Evolutionary conservation across 1,139 yeast species (phyloP).

Genomic region (Entelexis paramagnoliae): DNA sequence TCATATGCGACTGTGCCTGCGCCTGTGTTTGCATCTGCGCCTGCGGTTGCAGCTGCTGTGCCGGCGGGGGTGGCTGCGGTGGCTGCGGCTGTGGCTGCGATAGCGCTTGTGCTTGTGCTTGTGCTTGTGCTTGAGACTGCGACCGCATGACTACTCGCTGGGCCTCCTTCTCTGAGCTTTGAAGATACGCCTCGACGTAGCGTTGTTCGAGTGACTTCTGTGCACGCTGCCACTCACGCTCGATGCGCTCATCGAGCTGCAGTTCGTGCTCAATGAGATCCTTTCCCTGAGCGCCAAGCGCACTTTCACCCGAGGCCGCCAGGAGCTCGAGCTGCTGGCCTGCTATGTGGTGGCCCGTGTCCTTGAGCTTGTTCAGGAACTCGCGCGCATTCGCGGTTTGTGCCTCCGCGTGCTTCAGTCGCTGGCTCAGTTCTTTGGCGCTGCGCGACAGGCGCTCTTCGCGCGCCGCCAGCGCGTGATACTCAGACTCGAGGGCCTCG

Average conservation of each 20-base stretch:
- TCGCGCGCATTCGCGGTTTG: not conserved
- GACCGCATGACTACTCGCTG: not conserved
- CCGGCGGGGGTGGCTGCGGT: no score
- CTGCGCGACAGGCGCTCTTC: conserved; percentile 4
- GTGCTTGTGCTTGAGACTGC: not conserved
- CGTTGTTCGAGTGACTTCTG: conserved; percentile 14
- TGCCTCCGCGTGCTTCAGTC: not conserved
- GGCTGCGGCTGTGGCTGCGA: no score
- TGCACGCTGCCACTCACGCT: conserved; percentile 18
- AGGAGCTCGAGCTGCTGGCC: conserved; percentile 10
- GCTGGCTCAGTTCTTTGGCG: not conserved
- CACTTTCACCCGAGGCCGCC: not conserved
- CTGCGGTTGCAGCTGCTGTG: no score
- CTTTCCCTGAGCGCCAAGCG: not conserved
- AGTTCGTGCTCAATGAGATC: conserved; percentile 10
- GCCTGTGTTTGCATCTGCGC: no score
- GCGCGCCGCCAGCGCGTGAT: not conserved
- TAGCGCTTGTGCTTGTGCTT: no score
- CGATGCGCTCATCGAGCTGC: conserved; percentile 16
- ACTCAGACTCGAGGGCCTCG: conserved; percentile 10
- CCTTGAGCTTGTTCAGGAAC: conserved; percentile 3
- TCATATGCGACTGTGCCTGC: no score
- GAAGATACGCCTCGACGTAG: conserved; percentile 15
- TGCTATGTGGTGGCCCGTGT: not conserved
- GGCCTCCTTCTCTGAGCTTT: conserved; percentile 3